A percentile compares a stretch with the other conserved stretches of the same genome.
Conservation (phyloP, 805 yeast genomes). For the Lipomyces anomalus region DNA sequence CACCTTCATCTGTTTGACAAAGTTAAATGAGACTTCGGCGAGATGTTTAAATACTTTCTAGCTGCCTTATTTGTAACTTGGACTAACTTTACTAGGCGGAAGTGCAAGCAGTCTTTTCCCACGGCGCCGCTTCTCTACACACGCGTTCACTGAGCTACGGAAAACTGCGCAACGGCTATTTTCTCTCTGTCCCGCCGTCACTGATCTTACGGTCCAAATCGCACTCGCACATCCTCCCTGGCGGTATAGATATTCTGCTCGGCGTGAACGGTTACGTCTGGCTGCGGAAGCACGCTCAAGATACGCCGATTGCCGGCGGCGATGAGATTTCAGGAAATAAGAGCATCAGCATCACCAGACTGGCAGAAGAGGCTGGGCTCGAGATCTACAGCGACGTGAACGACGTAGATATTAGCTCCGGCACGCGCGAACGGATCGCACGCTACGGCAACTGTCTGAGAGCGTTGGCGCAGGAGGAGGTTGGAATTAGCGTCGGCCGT, state of each 20-base stretch:
- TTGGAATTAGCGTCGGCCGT: slow-evolving; percentile 80
- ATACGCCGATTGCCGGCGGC: slow-evolving; percentile 34
- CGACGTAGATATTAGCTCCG: slow-evolving; percentile 42
- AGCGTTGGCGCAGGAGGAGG: slow-evolving; percentile 75
- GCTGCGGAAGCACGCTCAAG: slow-evolving; percentile 54
- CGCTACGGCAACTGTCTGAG: slow-evolving; percentile 79
- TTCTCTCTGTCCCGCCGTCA: slow-evolving; percentile 73
- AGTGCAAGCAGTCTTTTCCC: slow-evolving; percentile 81
- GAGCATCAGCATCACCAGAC: slow-evolving; percentile 54
- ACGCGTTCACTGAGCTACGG: slow-evolving; percentile 95
- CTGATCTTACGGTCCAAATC: slow-evolving; percentile 78
- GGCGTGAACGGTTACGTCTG: slow-evolving; percentile 96
- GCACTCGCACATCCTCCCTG: slow-evolving; percentile 85
- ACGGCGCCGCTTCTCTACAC: slow-evolving; percentile 90
- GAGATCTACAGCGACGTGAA: slow-evolving; percentile 90
- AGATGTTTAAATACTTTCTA: no score
- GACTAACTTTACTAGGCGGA: slow-evolving; percentile 59
- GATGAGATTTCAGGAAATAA: slow-evolving; percentile 18
- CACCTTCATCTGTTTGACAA: no score
- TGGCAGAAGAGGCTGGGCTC: slow-evolving; percentile 91
- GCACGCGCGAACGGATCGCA: slow-evolving; percentile 66
- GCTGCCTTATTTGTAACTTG: no score
- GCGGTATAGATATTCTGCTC: slow-evolving; percentile 81
- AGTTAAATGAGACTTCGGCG: no score
- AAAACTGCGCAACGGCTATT: slow-evolving; percentile 84